Conservation (phyloP, 805 yeast genomes). For the Wickerhamiella occidentalis region DNA sequence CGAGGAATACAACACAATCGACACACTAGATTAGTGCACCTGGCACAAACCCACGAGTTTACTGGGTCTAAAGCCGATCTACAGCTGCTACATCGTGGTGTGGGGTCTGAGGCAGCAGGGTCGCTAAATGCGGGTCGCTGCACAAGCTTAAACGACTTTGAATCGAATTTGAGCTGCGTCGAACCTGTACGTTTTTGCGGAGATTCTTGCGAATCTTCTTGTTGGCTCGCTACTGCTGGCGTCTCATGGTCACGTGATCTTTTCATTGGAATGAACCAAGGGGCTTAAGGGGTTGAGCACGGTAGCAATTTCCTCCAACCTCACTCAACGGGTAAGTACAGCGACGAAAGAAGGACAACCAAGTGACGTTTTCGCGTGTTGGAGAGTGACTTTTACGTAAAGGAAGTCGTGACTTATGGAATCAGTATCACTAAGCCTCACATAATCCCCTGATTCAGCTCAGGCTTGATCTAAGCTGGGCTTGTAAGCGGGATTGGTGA, state of each 20-base stretch:
- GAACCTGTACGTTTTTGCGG: neutral
- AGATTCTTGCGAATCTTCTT: neutral
- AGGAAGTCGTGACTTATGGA: conserved; percentile 4
- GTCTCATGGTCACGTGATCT: conserved; percentile 11
- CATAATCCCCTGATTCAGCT: conserved; percentile 11
- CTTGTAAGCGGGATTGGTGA: conserved; percentile 11
- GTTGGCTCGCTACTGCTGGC: neutral
- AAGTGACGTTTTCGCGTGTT: neutral
- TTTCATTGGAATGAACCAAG: conserved; percentile 9
- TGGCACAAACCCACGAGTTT: conserved; percentile 13
- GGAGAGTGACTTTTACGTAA: conserved; percentile 12
- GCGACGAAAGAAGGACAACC: neutral
- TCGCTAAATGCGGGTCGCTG: neutral
- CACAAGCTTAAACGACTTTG: neutral
- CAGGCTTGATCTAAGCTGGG: neutral
- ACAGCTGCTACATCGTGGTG: conserved; percentile 11
- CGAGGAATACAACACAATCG: conserved; percentile 18
- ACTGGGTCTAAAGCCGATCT: conserved; percentile 12
- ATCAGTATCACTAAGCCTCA: conserved; percentile 14
- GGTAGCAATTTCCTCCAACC: conserved; percentile 1
- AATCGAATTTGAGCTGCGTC: conserved; percentile 1
- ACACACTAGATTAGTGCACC: conserved; percentile 16
- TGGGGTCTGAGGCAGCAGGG: neutral
- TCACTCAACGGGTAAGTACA: conserved; percentile 13
- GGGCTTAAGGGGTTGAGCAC: conserved; percentile 4